phyloP scores from a whole-genome alignment of 768 basidiomycete species.

The Daedaleopsis nitida region DNA sequence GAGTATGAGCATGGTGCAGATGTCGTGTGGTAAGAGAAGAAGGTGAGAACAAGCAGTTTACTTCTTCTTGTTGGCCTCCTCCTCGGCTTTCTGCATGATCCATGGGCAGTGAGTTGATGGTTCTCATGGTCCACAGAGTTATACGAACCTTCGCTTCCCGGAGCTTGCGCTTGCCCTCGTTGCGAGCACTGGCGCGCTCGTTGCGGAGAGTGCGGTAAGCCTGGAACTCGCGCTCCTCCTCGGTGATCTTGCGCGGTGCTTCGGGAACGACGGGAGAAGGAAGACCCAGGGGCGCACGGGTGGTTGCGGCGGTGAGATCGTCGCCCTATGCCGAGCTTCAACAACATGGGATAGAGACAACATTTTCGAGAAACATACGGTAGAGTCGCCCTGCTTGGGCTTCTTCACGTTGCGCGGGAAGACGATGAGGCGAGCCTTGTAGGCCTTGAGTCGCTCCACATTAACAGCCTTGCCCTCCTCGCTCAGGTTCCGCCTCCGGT shows the following conservation, averaged over 20 bases:
- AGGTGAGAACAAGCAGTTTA: constrained; percentile 41
- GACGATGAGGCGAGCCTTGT: constrained; percentile 91
- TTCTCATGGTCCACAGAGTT: neutral
- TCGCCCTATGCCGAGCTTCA: constrained; percentile 58
- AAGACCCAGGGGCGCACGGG: constrained; percentile 66
- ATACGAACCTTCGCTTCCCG: constrained; percentile 79
- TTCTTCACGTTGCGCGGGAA: constrained; percentile 96
- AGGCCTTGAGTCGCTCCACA: constrained; percentile 90
- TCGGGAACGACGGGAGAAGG: constrained; percentile 72
- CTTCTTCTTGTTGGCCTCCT: constrained; percentile 92
- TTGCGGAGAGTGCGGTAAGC: constrained; percentile 89
- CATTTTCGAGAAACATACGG: constrained; percentile 51
- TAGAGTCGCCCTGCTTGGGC: constrained; percentile 94
- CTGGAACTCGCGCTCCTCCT: constrained; percentile 84
- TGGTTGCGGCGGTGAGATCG: constrained; percentile 77
- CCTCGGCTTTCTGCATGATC: constrained; percentile 73
- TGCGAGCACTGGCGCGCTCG: constrained; percentile 78
- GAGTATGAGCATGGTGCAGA: constrained; percentile 28
- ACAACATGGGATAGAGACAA: constrained; percentile 10
- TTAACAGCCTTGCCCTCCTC: constrained; percentile 97
- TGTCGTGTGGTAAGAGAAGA: constrained; percentile 18
- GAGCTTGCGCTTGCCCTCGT: constrained; percentile 86
- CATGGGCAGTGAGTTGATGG: constrained; percentile 19
- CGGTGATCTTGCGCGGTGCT: constrained; percentile 89
- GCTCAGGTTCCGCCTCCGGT: constrained; percentile 93